These are phyloP conservation scores for Leptodontidium sp. DNA, from an alignment of 2,329 filamentous ascomycete species.

Conservation along the genomic window DNA sequence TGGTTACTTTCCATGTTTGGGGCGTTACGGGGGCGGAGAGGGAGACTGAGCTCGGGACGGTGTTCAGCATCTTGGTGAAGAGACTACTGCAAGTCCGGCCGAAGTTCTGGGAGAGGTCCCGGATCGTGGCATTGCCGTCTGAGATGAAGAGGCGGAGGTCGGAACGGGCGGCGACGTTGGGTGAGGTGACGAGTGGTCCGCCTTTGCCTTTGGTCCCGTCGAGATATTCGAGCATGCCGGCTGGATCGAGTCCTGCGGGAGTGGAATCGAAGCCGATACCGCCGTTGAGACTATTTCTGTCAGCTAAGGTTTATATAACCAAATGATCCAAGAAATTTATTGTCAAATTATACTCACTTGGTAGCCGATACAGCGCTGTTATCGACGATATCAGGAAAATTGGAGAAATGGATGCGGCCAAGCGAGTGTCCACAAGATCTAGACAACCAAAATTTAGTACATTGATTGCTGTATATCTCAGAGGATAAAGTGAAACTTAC, in stretches of 20 bases:
- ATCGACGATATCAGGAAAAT: slow-evolving; percentile 34
- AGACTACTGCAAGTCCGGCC: slow-evolving; percentile 28
- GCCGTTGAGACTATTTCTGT: slow-evolving; percentile 22
- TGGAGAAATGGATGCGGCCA: slow-evolving; percentile 31
- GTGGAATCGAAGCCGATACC: slow-evolving; percentile 53
- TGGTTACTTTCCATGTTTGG: slow-evolving; percentile 24
- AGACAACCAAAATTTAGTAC: no score
- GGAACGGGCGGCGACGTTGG: slow-evolving; percentile 26
- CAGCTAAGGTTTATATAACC: neutral
- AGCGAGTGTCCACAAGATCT: slow-evolving; percentile 38
- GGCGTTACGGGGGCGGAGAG: slow-evolving; percentile 27
- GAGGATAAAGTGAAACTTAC: slow-evolving; percentile 16
- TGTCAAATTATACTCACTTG: neutral
- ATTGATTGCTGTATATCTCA: neutral
- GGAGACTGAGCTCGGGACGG: slow-evolving; percentile 24
- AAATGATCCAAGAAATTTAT: no score
- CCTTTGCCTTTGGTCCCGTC: slow-evolving; percentile 58
- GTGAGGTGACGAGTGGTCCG: slow-evolving; percentile 50
- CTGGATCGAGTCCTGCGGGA: slow-evolving; percentile 60
- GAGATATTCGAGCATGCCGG: slow-evolving; percentile 57
- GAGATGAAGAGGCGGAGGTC: slow-evolving; percentile 33
- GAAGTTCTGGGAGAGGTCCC: slow-evolving; percentile 22
- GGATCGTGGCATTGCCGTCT: slow-evolving; percentile 31
- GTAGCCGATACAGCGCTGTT: slow-evolving; percentile 11
- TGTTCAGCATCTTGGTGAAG: slow-evolving; percentile 29